phyloP scores from a whole-genome alignment of 2,329 filamentous ascomycete species.

The Colletotrichum paranaense region DNA sequence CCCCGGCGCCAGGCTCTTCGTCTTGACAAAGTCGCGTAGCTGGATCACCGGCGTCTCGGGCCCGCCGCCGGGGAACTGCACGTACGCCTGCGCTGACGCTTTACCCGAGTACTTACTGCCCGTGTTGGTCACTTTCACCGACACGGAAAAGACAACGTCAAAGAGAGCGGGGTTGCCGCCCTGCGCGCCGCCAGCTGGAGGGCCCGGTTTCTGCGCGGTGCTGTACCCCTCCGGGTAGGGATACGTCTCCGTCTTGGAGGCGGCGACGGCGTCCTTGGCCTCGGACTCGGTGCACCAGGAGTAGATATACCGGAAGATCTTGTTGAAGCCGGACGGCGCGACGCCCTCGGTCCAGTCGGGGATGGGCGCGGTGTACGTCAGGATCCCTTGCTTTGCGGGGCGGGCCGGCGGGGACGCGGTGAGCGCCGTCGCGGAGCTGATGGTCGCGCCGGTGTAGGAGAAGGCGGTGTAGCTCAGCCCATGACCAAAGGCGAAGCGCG shows the following conservation, averaged over 20 bases:
- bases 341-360: slow-evolving; percentile 66
- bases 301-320: slow-evolving; percentile 75
- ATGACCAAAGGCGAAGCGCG: slow-evolving; percentile 88
- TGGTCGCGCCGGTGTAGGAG: slow-evolving; percentile 62
- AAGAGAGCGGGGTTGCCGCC: slow-evolving; percentile 77
- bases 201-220: slow-evolving; percentile 53
- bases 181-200: slow-evolving; percentile 75
- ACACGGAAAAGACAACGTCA: slow-evolving; percentile 56
- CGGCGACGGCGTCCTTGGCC: slow-evolving; percentile 53
- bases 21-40: slow-evolving; percentile 80
- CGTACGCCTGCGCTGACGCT: slow-evolving; percentile 58
- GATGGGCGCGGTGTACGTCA: slow-evolving; percentile 61
- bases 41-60: slow-evolving; percentile 75
- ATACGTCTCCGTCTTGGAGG: slow-evolving; percentile 54
- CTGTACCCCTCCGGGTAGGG: slow-evolving; percentile 75
- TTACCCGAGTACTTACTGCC: slow-evolving; percentile 57
- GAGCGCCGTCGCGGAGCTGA: slow-evolving; percentile 60
- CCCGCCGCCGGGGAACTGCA: slow-evolving; percentile 52
- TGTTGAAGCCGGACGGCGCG: slow-evolving; percentile 68
- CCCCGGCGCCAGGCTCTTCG: slow-evolving; percentile 63
- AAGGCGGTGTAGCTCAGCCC: slow-evolving; percentile 87
- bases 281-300: slow-evolving; percentile 66
- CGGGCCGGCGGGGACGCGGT: slow-evolving; percentile 47
- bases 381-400: slow-evolving; percentile 48
- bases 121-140: slow-evolving; percentile 63